Conservation (phyloP, 1,284 basidiomycete species). For the Heliocybe sulcata region DNA sequence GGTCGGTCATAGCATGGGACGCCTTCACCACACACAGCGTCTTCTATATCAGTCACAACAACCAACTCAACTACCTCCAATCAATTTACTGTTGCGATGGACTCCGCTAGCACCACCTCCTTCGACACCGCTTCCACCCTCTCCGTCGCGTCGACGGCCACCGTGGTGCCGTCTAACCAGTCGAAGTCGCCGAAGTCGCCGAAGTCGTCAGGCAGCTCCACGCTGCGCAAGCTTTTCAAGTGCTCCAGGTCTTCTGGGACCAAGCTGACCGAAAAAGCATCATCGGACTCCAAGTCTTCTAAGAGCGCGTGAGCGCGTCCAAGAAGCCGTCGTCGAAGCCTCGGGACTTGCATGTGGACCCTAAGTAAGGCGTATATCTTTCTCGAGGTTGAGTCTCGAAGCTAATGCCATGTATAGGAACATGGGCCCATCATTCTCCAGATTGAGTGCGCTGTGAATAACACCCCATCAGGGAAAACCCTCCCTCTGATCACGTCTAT, state of each 20-base stretch:
- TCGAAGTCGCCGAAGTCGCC: slow-evolving; percentile 1
- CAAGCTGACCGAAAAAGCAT: not conserved
- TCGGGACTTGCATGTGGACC: not conserved
- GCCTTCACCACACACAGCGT: too few relatives aligned
- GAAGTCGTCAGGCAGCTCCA: not conserved
- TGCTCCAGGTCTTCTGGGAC: not conserved
- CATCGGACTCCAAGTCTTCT: not conserved
- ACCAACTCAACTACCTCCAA: not conserved
- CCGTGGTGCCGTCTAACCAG: not conserved
- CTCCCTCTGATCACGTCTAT: not conserved
- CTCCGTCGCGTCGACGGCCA: not conserved
- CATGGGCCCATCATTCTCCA: not conserved
- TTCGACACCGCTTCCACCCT: not conserved
- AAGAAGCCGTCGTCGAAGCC: not conserved
- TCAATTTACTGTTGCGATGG: not conserved
- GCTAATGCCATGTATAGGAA: not conserved
- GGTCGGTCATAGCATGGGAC: too few relatives aligned
- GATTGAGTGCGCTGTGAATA: not conserved
- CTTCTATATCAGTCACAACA: too few relatives aligned
- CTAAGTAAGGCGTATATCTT: not conserved
- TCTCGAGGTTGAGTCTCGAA: not conserved
- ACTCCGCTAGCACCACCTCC: not conserved
- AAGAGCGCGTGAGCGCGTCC: not conserved
- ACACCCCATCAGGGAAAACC: too few relatives aligned
- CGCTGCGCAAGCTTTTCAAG: not conserved